Base-by-base conservation (phyloP, 306 rosid genomes). In the Quillaja saponaria region DNA sequence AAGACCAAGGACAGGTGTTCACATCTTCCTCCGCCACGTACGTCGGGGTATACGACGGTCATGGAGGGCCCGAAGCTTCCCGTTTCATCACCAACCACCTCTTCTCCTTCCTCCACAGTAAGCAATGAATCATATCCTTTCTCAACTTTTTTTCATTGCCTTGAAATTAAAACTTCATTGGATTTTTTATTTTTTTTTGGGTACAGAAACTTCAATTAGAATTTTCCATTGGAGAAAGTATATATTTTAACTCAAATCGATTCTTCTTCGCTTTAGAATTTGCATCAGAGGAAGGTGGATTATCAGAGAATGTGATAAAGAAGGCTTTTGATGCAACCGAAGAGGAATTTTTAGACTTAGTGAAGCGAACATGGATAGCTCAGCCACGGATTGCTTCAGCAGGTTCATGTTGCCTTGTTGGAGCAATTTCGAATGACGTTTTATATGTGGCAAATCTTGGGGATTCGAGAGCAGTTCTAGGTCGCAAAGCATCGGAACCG, bases 61-160 rank as follows among this genome's bases (percentile, higher is more conserved):
- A 86, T 44, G 94, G 94, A 34, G 89, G 94, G 6, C 94, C 94
- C 1, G 85, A 86, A 61, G 82, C 89, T 61, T 75, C 94, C 11
- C 81, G 85, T 42, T 86, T 80, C 73, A 74, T 86, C 64, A 62
- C 80, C 44, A 55, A 34, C 31, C 76, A 76, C 20, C 87, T 86
- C 64, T 78, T 86, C 65, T 52, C 84, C 55, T 72, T 72, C 64
- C 74, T 85, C 51, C 76, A 74, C 58, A 70, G 92, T 85, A 62
- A 63, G 79, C 50, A 13, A n/a, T 37, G n/a, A 45, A 13, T 12
- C 19, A 39, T 34, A 31, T 28, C 40, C 15, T 53, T 3, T 16
- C 21, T 38, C 6, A 11, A 6, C 25, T 18, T 58, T 8, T 4
- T 8, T 25, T 10, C 8, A 6, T 45, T 25, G 6, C 60, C 35